Evolutionary conservation across 2,329 filamentous ascomycete genomes (phyloP).

Genomic region (Pseudogymnoascus sp.): DNA sequence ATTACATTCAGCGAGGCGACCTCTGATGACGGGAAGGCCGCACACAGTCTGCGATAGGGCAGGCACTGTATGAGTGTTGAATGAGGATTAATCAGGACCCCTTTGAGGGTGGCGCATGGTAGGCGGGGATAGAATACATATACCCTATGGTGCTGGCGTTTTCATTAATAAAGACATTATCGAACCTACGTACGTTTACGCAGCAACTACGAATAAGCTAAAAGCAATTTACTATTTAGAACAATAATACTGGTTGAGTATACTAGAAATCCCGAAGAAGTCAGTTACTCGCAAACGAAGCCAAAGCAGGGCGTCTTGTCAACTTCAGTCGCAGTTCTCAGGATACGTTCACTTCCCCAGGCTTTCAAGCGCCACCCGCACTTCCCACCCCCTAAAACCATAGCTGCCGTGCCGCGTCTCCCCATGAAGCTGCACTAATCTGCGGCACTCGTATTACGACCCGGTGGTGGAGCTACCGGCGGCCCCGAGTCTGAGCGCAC

Average conservation of each 20-base stretch:
- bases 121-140: not conserved
- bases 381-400: not conserved
- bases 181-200: not conserved
- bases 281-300: not conserved
- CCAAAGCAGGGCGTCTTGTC: not conserved
- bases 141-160: slow-evolving; percentile 3
- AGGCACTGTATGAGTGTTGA: not conserved
- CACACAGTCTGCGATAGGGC: not conserved
- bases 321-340: not conserved
- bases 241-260: not conserved
- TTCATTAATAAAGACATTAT: not conserved
- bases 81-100: not conserved
- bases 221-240: not conserved
- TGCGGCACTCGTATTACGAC: not conserved
- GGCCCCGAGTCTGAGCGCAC: not conserved
- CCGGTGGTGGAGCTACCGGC: not conserved
- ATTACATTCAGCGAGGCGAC: slow-evolving; percentile 7
- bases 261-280: not conserved
- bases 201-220: not conserved
- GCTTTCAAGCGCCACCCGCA: not conserved
- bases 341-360: not conserved
- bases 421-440: not conserved
- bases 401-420: not conserved
- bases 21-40: not conserved
- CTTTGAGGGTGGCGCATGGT: not conserved